A percentile compares a stretch with the other conserved stretches of the same genome.
These are phyloP conservation scores for Colletotrichum brevisporum DNA, from an alignment of 2,329 filamentous ascomycete species.

Conservation along the genomic window DNA sequence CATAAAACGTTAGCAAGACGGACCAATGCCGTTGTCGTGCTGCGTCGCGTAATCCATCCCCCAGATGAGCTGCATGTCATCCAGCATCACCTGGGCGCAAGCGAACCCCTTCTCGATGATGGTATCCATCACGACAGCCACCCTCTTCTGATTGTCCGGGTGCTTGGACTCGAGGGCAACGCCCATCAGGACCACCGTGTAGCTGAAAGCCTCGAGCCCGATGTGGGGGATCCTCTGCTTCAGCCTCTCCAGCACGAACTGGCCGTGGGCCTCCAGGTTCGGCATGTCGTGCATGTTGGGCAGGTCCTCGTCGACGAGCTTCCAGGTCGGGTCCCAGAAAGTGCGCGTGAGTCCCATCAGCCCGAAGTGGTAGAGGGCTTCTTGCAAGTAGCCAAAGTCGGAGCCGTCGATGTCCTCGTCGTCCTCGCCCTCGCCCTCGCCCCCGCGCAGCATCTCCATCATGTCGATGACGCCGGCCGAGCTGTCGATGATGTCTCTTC, in stretches of 20 bases:
- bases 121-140: not conserved
- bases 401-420: not conserved
- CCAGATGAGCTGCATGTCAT: slow-evolving; percentile 17
- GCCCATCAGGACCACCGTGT: slow-evolving; percentile 15
- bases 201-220: slow-evolving; percentile 24
- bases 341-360: slow-evolving; percentile 29
- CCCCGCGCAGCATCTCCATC: slow-evolving; percentile 19
- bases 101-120: slow-evolving; percentile 23
- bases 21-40: slow-evolving; percentile 8
- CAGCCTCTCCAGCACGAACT: slow-evolving; percentile 21
- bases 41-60: not conserved
- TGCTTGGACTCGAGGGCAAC: slow-evolving; percentile 15
- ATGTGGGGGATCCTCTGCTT: slow-evolving; percentile 19
- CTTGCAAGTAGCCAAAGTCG: slow-evolving; percentile 21
- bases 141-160: not conserved
- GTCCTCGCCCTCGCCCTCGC: not conserved
- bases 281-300: slow-evolving; percentile 12
- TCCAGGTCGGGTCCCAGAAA: slow-evolving; percentile 31
- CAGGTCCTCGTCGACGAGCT: slow-evolving; percentile 24
- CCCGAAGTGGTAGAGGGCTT: slow-evolving; percentile 13
- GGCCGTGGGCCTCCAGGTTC: slow-evolving; percentile 14
- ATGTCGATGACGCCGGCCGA: slow-evolving; percentile 15
- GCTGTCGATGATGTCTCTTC: slow-evolving; percentile 16
- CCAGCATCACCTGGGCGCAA: not conserved
- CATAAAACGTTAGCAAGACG: not conserved